Conservation (phyloP, 2,329 filamentous ascomycete species). For the Neospermospora avenae region DNA sequence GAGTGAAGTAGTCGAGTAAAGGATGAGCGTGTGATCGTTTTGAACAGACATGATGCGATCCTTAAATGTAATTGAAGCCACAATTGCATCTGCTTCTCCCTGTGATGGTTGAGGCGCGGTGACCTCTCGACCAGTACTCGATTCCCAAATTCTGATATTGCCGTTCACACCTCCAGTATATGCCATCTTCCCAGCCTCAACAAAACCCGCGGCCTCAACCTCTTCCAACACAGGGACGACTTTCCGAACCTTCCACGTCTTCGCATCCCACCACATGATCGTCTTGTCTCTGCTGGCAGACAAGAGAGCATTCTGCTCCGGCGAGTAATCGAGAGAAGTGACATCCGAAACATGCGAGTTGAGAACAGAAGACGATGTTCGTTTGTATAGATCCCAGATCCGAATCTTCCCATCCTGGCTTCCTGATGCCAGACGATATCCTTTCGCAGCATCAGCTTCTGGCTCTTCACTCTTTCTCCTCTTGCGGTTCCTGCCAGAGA, state of each 20-base stretch:
- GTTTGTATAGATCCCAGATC: constrained; percentile 87
- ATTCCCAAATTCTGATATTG: constrained; percentile 78
- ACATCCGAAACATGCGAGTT: constrained; percentile 96
- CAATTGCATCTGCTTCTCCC: constrained; percentile 63
- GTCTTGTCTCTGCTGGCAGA: constrained; percentile 92
- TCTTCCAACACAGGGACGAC: constrained; percentile 83
- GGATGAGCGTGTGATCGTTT: constrained; percentile 80
- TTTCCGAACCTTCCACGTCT: constrained; percentile 77
- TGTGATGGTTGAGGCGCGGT: constrained; percentile 67
- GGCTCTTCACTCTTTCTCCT: constrained; percentile 43
- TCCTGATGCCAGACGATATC: constrained; percentile 82
- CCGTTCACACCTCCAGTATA: constrained; percentile 86
- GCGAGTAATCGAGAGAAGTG: constrained; percentile 78
- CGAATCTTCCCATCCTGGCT: constrained; percentile 91
- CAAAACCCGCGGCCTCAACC: constrained; percentile 79
- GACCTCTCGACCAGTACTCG: constrained; percentile 72
- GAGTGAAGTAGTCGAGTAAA: constrained; percentile 59
- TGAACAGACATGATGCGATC: constrained; percentile 77
- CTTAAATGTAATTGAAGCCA: constrained; percentile 65
- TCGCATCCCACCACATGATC: constrained; percentile 84
- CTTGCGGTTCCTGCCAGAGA: constrained; percentile 43
- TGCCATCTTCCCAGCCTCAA: constrained; percentile 66
- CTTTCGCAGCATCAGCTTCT: constrained; percentile 46
- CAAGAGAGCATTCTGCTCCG: constrained; percentile 69
- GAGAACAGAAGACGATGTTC: constrained; percentile 71